Conservation (phyloP, 1,284 basidiomycete genomes). For the Tranzscheliella williamsii region DNA sequence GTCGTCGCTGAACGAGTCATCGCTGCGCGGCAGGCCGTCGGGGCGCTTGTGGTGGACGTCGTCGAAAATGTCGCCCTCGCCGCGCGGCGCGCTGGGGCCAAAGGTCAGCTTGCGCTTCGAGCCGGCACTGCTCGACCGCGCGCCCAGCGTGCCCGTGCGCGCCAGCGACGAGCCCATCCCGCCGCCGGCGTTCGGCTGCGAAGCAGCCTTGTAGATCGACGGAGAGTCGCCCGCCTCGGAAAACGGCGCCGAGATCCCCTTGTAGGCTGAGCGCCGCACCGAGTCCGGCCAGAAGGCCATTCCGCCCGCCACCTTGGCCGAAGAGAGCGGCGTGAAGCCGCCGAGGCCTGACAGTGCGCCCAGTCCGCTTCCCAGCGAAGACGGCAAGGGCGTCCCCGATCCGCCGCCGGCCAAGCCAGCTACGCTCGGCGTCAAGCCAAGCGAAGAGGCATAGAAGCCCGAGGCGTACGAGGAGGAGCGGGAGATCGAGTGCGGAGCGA, state of each 20-base stretch:
- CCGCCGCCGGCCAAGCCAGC: conserved; percentile 20
- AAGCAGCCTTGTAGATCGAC: conserved; percentile 14
- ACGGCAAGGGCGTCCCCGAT: conserved; percentile 19
- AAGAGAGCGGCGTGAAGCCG: conserved; percentile 26
- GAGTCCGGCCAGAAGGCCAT: conserved; percentile 21
- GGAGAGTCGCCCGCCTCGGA: conserved; percentile 6
- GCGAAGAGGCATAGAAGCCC: conserved; percentile 29
- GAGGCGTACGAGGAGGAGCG: conserved; percentile 25
- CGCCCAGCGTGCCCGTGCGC: too few species aligned
- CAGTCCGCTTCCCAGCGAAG: conserved; percentile 5
- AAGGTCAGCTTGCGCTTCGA: background rate
- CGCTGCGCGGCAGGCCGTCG: conserved; percentile 4
- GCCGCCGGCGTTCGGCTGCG: background rate
- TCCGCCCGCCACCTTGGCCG: conserved; percentile 1
- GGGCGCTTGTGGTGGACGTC: conserved; percentile 4
- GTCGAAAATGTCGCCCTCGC: conserved; percentile 22
- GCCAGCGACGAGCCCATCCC: too few species aligned
- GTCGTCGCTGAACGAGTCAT: conserved; percentile 16
- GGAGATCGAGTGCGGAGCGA: conserved; percentile 53
- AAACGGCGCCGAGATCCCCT: background rate
- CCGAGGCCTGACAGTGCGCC: conserved; percentile 20
- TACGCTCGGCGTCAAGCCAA: conserved; percentile 47
- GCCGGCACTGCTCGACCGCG: too few species aligned
- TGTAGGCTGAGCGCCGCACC: conserved; percentile 6
- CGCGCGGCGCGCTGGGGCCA: too few species aligned